These are phyloP conservation scores for Neonectria punicea DNA, from an alignment of 2,329 filamentous ascomycete genomes.

Conservation along the genomic window DNA sequence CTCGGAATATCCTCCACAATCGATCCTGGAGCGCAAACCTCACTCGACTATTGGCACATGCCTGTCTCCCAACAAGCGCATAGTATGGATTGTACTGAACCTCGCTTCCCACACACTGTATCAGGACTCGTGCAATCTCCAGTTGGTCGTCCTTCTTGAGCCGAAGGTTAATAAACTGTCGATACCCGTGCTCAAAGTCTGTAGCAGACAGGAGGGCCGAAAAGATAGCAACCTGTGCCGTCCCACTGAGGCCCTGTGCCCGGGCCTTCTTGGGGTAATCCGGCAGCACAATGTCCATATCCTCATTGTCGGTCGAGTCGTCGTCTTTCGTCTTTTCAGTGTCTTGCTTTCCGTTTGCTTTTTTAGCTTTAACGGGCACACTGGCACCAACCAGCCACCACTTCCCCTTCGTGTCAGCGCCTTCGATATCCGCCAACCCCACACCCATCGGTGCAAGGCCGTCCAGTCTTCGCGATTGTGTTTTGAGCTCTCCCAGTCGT, in stretches of 20 bases:
- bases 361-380: slow-evolving; percentile 65
- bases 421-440: slow-evolving; percentile 81
- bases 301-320: slow-evolving; percentile 54
- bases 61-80: slow-evolving; percentile 80
- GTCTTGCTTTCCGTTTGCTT: slow-evolving; percentile 33
- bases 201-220: slow-evolving; percentile 86
- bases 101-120: slow-evolving; percentile 88
- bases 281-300: slow-evolving; percentile 63
- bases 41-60: slow-evolving; percentile 78
- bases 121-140: slow-evolving; percentile 87
- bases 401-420: slow-evolving; percentile 88
- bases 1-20: slow-evolving; percentile 86
- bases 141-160: slow-evolving; percentile 87
- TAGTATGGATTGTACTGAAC: slow-evolving; percentile 93
- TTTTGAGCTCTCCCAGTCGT: slow-evolving; percentile 80
- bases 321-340: slow-evolving; percentile 44
- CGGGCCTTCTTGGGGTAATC: slow-evolving; percentile 79
- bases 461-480: slow-evolving; percentile 66
- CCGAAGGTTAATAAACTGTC: slow-evolving; percentile 81
- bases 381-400: slow-evolving; percentile 99
- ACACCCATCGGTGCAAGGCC: slow-evolving; percentile 85
- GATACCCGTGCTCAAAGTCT: slow-evolving; percentile 85
- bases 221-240: slow-evolving; percentile 91
- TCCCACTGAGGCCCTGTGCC: slow-evolving; percentile 87
- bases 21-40: slow-evolving; percentile 88